These are phyloP conservation scores for Rhodotorula sp. DNA, from an alignment of 1,284 basidiomycete species.

Conservation along the genomic window DNA sequence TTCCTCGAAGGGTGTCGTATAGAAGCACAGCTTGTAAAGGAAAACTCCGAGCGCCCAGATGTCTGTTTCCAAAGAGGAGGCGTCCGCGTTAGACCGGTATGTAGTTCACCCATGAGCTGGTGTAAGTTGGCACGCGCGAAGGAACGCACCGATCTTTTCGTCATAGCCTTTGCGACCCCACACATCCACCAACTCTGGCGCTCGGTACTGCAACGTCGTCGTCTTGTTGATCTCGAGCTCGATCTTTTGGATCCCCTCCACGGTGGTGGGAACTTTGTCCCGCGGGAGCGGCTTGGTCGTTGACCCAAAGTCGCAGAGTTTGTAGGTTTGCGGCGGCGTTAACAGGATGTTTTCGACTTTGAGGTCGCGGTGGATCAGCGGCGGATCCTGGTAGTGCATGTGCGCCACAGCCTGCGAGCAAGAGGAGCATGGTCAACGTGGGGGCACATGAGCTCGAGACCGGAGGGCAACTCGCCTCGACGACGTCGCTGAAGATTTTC, in stretches of 20 bases:
- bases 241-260: slow-evolving; percentile 67
- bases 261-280: slow-evolving; percentile 33
- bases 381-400: slow-evolving; percentile 90
- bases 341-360: slow-evolving; percentile 97
- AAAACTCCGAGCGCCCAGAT: slow-evolving; percentile 75
- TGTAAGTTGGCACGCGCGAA: background rate
- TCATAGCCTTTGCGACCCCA: slow-evolving; percentile 78
- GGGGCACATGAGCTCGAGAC: background rate
- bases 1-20: slow-evolving; percentile 91
- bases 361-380: slow-evolving; percentile 92
- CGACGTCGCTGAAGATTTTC: slow-evolving; percentile 73
- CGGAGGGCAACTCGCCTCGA: slow-evolving; percentile 60
- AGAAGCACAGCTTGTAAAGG: slow-evolving; percentile 87
- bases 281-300: slow-evolving; percentile 68
- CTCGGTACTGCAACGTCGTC: slow-evolving; percentile 56
- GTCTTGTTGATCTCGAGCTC: slow-evolving; percentile 79
- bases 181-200: slow-evolving; percentile 97
- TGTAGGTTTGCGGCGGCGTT: slow-evolving; percentile 72
- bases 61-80: slow-evolving; percentile 51
- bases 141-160: slow-evolving; percentile 68
- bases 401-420: slow-evolving; percentile 68
- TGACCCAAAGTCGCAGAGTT: slow-evolving; percentile 97
- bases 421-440: background rate
- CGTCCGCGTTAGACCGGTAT: background rate
- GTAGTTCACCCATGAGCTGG: background rate